phyloP scores from a whole-genome alignment of 345 rosid genomes.

The Odontarrhena argentea region DNA sequence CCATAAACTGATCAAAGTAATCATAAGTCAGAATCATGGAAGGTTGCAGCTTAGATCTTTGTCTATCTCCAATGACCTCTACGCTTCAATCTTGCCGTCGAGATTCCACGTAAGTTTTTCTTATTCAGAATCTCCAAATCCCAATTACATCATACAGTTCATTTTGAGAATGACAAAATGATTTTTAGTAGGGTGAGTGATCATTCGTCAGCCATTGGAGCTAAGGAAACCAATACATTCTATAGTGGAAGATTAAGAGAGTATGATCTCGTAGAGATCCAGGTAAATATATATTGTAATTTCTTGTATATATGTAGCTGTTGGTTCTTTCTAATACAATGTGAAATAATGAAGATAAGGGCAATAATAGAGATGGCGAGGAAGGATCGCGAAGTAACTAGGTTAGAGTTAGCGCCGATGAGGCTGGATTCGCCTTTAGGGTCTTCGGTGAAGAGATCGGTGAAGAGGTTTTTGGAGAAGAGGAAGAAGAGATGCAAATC shows the following conservation, averaged over 20 bases:
- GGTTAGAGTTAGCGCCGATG: conserved; percentile 26
- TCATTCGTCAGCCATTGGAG: background rate
- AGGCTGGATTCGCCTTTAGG: conserved; percentile 30
- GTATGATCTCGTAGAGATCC: conserved; percentile 35
- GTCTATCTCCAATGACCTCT: conserved; percentile 38
- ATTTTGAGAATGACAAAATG: background rate
- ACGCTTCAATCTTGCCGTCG: conserved; percentile 25
- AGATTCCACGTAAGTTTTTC: conserved; percentile 23
- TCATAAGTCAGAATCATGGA: conserved; percentile 17
- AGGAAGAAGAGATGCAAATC: conserved; percentile 37
- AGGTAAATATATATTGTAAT: conserved; percentile 13
- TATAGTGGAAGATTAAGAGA: background rate
- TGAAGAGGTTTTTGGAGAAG: conserved; percentile 41
- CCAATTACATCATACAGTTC: background rate
- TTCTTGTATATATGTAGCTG: background rate
- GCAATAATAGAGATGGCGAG: conserved; percentile 38
- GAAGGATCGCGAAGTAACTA: conserved; percentile 27
- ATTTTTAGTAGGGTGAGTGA: conserved; percentile 1
- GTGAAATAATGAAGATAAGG: conserved; percentile 29
- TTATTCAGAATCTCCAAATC: background rate
- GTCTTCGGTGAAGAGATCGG: conserved; percentile 33
- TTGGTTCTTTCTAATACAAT: background rate
- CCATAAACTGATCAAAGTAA: conserved; percentile 28
- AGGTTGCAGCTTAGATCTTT: conserved; percentile 34
- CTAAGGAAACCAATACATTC: conserved; percentile 15